Percentiles rank a stretch among this genome's conserved stretches.
phyloP scores from a whole-genome alignment of 805 yeast genomes.

The Lipomyces anomalus region DNA sequence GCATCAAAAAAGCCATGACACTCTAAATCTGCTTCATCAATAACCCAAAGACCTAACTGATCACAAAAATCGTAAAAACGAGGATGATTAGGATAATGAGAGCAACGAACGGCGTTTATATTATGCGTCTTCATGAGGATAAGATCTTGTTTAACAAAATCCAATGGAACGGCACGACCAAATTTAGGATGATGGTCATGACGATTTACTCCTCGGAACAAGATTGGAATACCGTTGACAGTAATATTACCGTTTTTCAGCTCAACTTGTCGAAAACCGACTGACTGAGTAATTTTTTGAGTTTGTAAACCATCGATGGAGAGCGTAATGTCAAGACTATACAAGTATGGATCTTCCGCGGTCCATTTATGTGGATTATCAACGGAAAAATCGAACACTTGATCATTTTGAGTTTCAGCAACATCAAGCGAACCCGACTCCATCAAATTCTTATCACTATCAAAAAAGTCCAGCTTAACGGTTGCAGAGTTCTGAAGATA shows the following conservation, averaged over 20 bases:
- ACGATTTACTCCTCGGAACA: constrained; percentile 35
- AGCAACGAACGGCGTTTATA: constrained; percentile 36
- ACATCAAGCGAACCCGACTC: too few species aligned
- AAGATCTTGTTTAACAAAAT: constrained; percentile 33
- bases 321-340: constrained; percentile 23
- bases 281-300: constrained; percentile 25
- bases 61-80: constrained; percentile 33
- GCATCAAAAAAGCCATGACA: constrained; percentile 35
- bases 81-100: constrained; percentile 39
- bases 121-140: constrained; percentile 35
- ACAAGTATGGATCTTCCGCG: constrained; percentile 35
- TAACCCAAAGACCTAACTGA: constrained; percentile 35
- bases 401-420: too few species aligned
- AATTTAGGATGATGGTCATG: constrained; percentile 36
- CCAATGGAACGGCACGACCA: constrained; percentile 37
- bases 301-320: constrained; percentile 4
- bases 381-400: constrained; percentile 18
- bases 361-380: constrained; percentile 32
- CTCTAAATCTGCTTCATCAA: constrained; percentile 38
- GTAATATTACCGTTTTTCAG: constrained; percentile 29
- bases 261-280: constrained; percentile 34
- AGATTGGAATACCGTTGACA: constrained; percentile 33
- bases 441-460: too few species aligned
- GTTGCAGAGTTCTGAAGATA: too few species aligned
- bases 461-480: too few species aligned